Conservation (phyloP, 176 grass and related monocot species). For the Phoenix dactylifera region DNA sequence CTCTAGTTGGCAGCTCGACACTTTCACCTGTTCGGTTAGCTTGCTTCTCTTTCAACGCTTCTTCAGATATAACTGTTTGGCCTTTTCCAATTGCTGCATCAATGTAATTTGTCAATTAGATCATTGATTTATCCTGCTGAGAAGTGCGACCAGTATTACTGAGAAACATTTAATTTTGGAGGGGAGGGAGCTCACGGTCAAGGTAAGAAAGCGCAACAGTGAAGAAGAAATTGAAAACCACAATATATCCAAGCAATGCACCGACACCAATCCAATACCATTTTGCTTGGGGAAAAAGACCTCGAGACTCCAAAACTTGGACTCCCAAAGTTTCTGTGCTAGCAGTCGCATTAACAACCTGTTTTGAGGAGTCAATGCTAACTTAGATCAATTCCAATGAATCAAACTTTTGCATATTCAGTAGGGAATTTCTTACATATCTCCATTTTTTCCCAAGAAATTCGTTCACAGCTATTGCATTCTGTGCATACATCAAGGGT, state of each 20-base stretch:
- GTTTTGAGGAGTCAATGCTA: background rate
- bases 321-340: slow-evolving; percentile 19
- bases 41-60: slow-evolving; percentile 29
- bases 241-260: slow-evolving; percentile 35
- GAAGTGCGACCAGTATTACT: no score
- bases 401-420: no score
- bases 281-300: slow-evolving; percentile 39
- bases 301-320: slow-evolving; percentile 27
- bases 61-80: slow-evolving; percentile 31
- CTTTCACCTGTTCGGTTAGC: slow-evolving; percentile 23
- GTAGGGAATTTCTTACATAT: slow-evolving; percentile 11
- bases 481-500: slow-evolving; percentile 32
- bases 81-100: slow-evolving; percentile 33
- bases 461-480: slow-evolving; percentile 30
- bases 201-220: slow-evolving; percentile 27
- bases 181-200: slow-evolving; percentile 15
- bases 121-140: background rate
- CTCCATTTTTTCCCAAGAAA: slow-evolving; percentile 26
- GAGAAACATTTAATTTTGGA: no score
- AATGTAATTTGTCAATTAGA: background rate
- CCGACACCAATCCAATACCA: slow-evolving; percentile 55
- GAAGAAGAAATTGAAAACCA: slow-evolving; percentile 38
- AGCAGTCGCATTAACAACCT: background rate
- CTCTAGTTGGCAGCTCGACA: slow-evolving; percentile 3
- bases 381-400: no score